phyloP scores from a whole-genome alignment of 1,284 basidiomycete genomes.

The Naganishia sp. region DNA sequence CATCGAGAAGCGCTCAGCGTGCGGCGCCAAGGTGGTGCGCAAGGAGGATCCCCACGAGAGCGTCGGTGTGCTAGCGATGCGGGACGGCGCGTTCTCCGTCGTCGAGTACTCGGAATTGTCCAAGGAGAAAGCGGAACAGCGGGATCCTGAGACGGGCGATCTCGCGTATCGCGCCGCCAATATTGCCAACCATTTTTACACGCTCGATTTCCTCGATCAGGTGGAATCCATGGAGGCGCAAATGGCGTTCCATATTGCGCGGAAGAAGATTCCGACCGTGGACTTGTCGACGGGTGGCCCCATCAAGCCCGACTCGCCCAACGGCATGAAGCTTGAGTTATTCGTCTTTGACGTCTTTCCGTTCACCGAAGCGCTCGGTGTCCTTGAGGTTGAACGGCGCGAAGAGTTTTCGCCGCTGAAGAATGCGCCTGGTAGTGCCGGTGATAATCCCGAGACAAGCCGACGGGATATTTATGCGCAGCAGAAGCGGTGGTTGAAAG shows the following conservation, averaged over 20 bases:
- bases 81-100: conserved; percentile 80
- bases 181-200: conserved; percentile 99
- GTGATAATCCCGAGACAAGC: conserved; percentile 90
- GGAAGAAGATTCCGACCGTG: conserved; percentile 92
- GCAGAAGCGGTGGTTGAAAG: conserved; percentile 79
- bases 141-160: conserved; percentile 68
- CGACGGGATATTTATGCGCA: conserved; percentile 87
- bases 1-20: conserved; percentile 79
- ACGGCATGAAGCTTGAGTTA: conserved; percentile 98
- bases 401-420: conserved; percentile 97
- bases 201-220: conserved; percentile 75
- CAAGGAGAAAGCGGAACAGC: conserved; percentile 75
- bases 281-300: conserved; percentile 64
- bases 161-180: conserved; percentile 92
- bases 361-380: conserved; percentile 76
- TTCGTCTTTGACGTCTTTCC: conserved; percentile 99
- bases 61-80: conserved; percentile 89
- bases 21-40: conserved; percentile 94
- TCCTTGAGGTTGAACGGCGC: conserved; percentile 82
- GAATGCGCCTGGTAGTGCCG: conserved; percentile 91
- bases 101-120: conserved; percentile 98
- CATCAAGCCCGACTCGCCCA: conserved; percentile 83
- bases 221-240: conserved; percentile 82
- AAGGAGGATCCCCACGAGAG: conserved; percentile 84
- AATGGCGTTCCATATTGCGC: conserved; percentile 95